Evolutionary conservation across 129 eudicot genomes (phyloP).

Genomic region (Helianthus annuus): HanXRQr2.0-SUNRISE NC_035439.2:56825949-56826448

Average conservation of each 20-base stretch:
- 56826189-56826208: not conserved
- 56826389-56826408: not conserved
- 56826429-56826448: not conserved
- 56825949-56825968: conserved; percentile 18
- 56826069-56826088: not conserved
- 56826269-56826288: not conserved
- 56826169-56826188: not conserved
- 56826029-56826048: conserved; percentile 3
- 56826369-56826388: not conserved
- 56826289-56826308: not conserved
- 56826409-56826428: not conserved
- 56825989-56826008: conserved; percentile 10
- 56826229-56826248: not conserved
- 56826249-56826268: not conserved
- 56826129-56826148: not conserved
- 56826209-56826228: not conserved
- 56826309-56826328: not conserved
- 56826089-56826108: not conserved
- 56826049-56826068: not conserved
- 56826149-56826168: not conserved
- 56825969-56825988: conserved; percentile 4
- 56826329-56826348: not conserved
- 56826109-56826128: not conserved
- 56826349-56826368: not conserved
- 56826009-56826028: conserved; percentile 8